These are phyloP conservation scores for Lepidium africanum DNA, from an alignment of 345 rosid genomes.

Conservation along the genomic window DNA sequence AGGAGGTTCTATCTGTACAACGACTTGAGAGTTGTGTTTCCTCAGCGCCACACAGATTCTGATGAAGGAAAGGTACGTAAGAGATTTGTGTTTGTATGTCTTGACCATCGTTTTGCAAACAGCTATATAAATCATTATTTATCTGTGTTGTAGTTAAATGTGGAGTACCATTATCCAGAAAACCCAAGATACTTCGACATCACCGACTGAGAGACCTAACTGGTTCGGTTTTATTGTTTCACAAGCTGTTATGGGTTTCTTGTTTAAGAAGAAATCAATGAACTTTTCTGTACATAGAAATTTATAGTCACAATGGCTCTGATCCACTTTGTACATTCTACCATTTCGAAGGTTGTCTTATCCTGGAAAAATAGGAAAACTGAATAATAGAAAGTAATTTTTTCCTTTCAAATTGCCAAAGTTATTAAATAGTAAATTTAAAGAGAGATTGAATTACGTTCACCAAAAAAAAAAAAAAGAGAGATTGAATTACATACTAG, in stretches of 20 bases:
- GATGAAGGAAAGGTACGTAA: conserved; percentile 90
- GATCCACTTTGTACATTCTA: conserved; percentile 20
- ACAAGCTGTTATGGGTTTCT: not conserved
- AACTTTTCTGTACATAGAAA: conserved; percentile 14
- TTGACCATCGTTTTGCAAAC: not conserved
- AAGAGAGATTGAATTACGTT: too few species aligned
- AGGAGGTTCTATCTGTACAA: conserved; percentile 80
- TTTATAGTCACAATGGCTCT: not conserved
- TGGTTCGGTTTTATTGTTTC: not conserved
- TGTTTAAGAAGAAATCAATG: not conserved
- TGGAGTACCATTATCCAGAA: conserved; percentile 82
- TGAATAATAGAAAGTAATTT: not conserved
- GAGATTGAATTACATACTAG: too few species aligned
- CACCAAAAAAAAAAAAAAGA: too few species aligned
- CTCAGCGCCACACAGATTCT: conserved; percentile 88
- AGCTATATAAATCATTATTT: not conserved
- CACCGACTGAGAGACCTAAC: conserved; percentile 35
- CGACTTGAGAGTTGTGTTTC: conserved; percentile 81
- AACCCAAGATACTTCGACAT: conserved; percentile 79
- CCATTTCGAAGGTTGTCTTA: not conserved
- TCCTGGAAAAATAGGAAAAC: not conserved
- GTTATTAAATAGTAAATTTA: too few species aligned
- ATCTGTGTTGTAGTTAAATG: conserved; percentile 51
- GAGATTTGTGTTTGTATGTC: not conserved
- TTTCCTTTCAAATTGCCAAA: too few species aligned